Evolutionary conservation across 495 filamentous ascomycete species (phyloP), one percentile per base, ranked within the genome.

Genomic region (Lindgomyces ingoldianus): DNA sequence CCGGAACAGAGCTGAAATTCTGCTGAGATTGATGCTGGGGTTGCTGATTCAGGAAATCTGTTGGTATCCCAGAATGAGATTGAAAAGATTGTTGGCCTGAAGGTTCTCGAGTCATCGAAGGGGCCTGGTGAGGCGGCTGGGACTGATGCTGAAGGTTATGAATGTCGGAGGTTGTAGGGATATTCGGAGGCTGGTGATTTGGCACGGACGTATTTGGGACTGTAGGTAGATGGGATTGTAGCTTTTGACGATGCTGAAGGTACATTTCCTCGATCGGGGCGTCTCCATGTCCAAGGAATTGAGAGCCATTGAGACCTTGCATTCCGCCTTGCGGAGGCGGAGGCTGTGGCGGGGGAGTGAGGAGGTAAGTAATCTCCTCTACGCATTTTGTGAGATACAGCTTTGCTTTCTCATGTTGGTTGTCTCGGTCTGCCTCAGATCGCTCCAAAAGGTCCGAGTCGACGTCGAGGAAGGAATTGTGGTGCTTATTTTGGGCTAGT

Each of bases 171-270:
- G 74, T 64, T 1, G 57, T 66, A n/a, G 79, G 76, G 27, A 79
- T 74, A 42, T 78, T 79, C 4, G 80, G 80, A 4, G 76, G 75
- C 41, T 86, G 82, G 64, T 86, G 82, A 68, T 87, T 89, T n/a
- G 79, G 76, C 45, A 78, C 72, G 1, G 81, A 77, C 16, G 75
- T 76, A 30, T 72, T 74, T 10, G 72, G 62, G 22, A 70, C 48
- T 72, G 73, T 41, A 21, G 53, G 41, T n/a, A 58, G 57, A 18
- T 70, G 67, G 10, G 55, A 54, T 41, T 70, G 70, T 22, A 41
- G 9, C 30, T 72, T 71, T 51, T 71, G 67, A 11, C 81, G 78
- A 29, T 80, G 74, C 52, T 76, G 74, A 18, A 71, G 54, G 56
- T 75, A 79, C 21, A 74, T 69, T 3, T 80, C 76, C 45, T 79